A percentile compares a stretch with the other conserved stretches of the same genome.
Conservation (phyloP, 2,329 filamentous ascomycete genomes). For the Epichloe gansuensis region DNA sequence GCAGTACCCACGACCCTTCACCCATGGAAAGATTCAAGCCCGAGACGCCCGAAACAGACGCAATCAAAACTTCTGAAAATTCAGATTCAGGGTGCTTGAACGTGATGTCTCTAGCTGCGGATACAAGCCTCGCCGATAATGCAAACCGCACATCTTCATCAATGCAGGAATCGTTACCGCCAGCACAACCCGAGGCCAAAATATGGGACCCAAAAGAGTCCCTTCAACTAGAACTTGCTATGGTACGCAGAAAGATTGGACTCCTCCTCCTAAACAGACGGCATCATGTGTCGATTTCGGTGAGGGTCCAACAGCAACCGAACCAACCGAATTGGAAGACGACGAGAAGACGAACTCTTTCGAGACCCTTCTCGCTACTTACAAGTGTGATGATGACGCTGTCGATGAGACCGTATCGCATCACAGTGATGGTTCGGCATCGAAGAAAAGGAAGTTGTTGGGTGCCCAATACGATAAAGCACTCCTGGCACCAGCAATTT, state of each 20-base stretch:
- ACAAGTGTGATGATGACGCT: constrained; percentile 22
- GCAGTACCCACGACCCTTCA: constrained; percentile 13
- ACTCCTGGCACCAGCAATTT: not conserved
- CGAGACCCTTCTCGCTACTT: constrained; percentile 30
- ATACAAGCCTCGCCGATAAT: not conserved
- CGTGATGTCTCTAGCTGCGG: not conserved
- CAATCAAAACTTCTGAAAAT: not conserved
- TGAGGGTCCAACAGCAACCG: constrained; percentile 15
- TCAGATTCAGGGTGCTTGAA: no score
- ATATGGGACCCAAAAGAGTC: constrained; percentile 14
- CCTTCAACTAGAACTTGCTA: constrained; percentile 34
- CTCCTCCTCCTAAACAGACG: constrained; percentile 41
- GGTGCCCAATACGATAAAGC: constrained; percentile 3
- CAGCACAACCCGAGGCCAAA: not conserved
- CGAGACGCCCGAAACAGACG: constrained; percentile 1
- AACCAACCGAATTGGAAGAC: constrained; percentile 4
- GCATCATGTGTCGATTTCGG: constrained; percentile 18
- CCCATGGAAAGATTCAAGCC: constrained; percentile 26
- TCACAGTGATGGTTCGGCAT: not conserved
- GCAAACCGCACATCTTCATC: not conserved
- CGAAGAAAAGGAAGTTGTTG: not conserved
- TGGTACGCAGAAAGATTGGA: constrained; percentile 53
- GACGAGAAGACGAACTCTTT: constrained; percentile 24
- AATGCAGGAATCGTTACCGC: not conserved
- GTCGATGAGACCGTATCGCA: not conserved